These are phyloP conservation scores for Scheffersomyces cryptocercus DNA, from an alignment of 1,139 yeast species.

Conservation along the genomic window DNA sequence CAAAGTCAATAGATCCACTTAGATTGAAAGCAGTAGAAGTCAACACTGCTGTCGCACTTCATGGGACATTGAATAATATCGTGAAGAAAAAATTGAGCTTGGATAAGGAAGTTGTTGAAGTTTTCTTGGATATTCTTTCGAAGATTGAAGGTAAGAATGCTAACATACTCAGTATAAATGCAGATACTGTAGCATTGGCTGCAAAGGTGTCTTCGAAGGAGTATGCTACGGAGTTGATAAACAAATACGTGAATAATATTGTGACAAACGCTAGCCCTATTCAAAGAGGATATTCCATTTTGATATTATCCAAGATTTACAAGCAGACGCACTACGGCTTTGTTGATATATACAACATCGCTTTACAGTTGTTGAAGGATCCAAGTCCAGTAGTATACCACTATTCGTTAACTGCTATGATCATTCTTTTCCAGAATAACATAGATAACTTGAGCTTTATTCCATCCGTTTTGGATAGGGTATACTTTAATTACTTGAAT, in stretches of 20 bases:
- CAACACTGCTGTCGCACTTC: constrained; percentile 65
- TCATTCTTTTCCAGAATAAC: constrained; percentile 56
- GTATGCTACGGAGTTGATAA: constrained; percentile 47
- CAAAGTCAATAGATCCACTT: constrained; percentile 30
- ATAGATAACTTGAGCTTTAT: constrained; percentile 50
- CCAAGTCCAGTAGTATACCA: constrained; percentile 84
- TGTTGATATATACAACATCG: constrained; percentile 52
- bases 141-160: constrained; percentile 41
- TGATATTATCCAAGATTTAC: constrained; percentile 62
- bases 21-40: constrained; percentile 54
- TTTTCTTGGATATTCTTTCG: constrained; percentile 60
- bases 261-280: constrained; percentile 59
- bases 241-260: constrained; percentile 59
- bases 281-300: constrained; percentile 63
- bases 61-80: constrained; percentile 50
- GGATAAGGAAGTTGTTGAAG: constrained; percentile 47
- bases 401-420: constrained; percentile 65
- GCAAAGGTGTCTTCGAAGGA: constrained; percentile 42
- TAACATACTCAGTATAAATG: constrained; percentile 50
- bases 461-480: constrained; percentile 43
- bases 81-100: constrained; percentile 25
- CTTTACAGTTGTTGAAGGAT: constrained; percentile 65
- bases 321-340: constrained; percentile 37
- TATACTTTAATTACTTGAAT: constrained; percentile 49
- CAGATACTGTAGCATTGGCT: constrained; percentile 69